phyloP scores from a whole-genome alignment of 176 grass and related monocot species.

The Puccinellia tenuiflora region DNA sequence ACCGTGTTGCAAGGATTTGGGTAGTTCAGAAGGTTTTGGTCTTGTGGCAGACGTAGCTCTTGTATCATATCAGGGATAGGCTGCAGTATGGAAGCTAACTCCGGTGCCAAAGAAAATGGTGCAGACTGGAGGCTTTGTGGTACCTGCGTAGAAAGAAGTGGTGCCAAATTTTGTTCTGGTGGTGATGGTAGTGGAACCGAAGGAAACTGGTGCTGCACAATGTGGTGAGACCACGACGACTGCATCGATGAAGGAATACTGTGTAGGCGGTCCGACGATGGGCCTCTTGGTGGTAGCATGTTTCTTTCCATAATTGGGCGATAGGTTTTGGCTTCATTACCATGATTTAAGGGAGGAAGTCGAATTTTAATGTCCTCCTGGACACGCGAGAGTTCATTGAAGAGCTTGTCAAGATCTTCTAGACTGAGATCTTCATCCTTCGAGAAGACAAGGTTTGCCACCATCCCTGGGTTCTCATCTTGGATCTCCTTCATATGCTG shows the following conservation, averaged over 20 bases:
- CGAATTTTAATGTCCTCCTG: neutral
- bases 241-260: neutral
- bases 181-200: neutral
- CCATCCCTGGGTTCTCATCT: neutral
- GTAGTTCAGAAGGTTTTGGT: neutral
- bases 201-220: neutral
- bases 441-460: neutral
- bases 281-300: neutral
- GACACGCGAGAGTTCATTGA: neutral
- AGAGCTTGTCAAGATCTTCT: neutral
- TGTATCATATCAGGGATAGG: neutral
- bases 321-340: neutral
- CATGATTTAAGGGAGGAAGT: neutral
- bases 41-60: neutral
- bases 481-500: neutral
- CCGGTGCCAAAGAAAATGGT: neutral
- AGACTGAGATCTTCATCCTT: neutral
- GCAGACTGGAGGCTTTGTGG: neutral
- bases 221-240: neutral
- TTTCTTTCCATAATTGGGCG: neutral
- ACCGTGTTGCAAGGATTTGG: neutral
- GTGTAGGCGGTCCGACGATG: neutral
- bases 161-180: neutral
- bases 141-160: neutral
- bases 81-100: neutral